Conservation (phyloP, 2,329 filamentous ascomycete species). For the Tympanopsis confertula region DNA sequence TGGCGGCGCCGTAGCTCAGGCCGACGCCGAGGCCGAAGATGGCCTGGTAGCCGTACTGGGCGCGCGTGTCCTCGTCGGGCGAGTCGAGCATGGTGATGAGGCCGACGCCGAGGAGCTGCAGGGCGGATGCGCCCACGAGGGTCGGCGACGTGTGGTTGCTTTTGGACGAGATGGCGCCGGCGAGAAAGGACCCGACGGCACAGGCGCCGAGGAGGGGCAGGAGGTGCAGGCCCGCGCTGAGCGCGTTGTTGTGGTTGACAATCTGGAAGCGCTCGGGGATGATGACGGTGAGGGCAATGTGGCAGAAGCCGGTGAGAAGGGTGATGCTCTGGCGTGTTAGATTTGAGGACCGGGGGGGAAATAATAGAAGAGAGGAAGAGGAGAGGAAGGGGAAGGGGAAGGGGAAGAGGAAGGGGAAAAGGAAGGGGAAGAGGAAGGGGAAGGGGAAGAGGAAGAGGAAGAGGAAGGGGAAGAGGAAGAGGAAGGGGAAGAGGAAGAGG, state of each 20-base stretch:
- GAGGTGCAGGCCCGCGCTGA: constrained; percentile 43
- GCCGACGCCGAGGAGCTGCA: constrained; percentile 40
- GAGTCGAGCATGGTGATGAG: constrained; percentile 27
- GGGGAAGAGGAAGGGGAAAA: too few species aligned
- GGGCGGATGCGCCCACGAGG: constrained; percentile 31
- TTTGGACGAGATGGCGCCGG: constrained; percentile 38
- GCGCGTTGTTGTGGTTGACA: constrained; percentile 36
- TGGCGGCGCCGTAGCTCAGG: constrained; percentile 41
- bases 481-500: too few species aligned
- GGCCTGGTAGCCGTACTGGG: constrained; percentile 41
- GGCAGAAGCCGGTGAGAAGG: constrained; percentile 42
- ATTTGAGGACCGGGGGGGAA: not conserved
- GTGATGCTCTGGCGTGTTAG: constrained; percentile 29
- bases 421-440: not conserved
- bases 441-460: not conserved
- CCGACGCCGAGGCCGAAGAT: constrained; percentile 49
- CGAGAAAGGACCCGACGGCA: constrained; percentile 42
- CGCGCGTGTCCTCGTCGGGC: constrained; percentile 16
- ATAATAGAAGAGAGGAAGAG: not conserved
- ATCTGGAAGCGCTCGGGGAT: constrained; percentile 51
- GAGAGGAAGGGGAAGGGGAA: too few species aligned
- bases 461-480: too few species aligned
- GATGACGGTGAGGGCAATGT: constrained; percentile 43
- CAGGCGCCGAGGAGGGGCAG: constrained; percentile 45
- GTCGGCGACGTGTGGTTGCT: constrained; percentile 41